phyloP scores from a whole-genome alignment of 2,329 filamentous ascomycete species.

The Rutstroemia sp. region DNA sequence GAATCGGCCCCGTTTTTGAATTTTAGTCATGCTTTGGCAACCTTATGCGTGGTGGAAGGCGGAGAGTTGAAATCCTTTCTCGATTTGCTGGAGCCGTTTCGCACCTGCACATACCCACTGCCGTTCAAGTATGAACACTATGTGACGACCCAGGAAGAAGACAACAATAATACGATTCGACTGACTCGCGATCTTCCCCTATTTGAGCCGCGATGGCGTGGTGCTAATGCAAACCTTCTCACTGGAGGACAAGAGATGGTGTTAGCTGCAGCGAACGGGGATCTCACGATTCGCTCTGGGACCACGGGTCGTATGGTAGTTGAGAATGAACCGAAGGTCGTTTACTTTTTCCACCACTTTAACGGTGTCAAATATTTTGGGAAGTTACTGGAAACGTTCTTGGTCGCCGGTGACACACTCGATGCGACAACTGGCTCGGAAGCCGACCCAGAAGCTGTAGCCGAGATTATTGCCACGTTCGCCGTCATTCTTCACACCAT shows the following conservation, averaged over 20 bases:
- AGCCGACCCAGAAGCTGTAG: constrained; percentile 53
- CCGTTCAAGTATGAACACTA: constrained; percentile 67
- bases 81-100: constrained; percentile 55
- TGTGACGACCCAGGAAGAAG: constrained; percentile 73
- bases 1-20: constrained; percentile 74
- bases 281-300: constrained; percentile 58
- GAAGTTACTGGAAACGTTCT: constrained; percentile 62
- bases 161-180: constrained; percentile 72
- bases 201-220: constrained; percentile 40
- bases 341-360: constrained; percentile 68
- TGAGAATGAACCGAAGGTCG: constrained; percentile 67
- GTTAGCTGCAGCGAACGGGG: constrained; percentile 30
- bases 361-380: constrained; percentile 76
- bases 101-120: constrained; percentile 71
- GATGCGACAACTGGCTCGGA: constrained; percentile 36
- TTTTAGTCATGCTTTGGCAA: constrained; percentile 60
- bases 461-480: constrained; percentile 68
- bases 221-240: neutral
- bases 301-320: constrained; percentile 67
- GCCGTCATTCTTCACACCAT: constrained; percentile 55
- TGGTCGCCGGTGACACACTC: constrained; percentile 45
- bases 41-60: constrained; percentile 31
- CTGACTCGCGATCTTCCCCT: constrained; percentile 58
- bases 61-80: constrained; percentile 33
- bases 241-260: constrained; percentile 12